phyloP scores from a whole-genome alignment of 164 flowering plant species.

The Warburgia ugandensis region DNA sequence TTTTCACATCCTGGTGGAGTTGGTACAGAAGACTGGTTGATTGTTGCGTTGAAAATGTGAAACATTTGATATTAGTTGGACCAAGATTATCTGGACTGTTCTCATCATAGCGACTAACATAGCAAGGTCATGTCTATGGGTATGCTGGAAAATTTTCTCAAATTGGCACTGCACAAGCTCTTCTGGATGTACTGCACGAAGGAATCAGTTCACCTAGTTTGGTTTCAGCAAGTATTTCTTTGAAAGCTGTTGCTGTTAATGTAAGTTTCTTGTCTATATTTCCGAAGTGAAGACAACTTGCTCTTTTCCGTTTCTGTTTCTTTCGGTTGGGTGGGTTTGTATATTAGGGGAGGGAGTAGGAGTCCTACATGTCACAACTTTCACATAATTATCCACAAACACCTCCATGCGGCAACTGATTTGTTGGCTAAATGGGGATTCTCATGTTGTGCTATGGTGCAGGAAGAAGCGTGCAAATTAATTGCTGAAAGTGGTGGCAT shows the following conservation, averaged over 20 bases:
- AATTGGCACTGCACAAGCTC: constrained; percentile 67
- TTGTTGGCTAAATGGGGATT: too few species aligned
- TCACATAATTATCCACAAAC: neutral
- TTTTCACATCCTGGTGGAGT: too few species aligned
- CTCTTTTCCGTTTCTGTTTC: neutral
- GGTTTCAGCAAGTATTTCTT: constrained; percentile 66
- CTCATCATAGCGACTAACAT: neutral
- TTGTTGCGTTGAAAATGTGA: too few species aligned
- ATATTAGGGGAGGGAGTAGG: too few species aligned
- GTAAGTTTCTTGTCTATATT: constrained; percentile 35
- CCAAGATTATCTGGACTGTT: too few species aligned
- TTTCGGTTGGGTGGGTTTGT: too few species aligned
- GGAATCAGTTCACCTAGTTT: constrained; percentile 57
- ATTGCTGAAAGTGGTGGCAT: constrained; percentile 83
- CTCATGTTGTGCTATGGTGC: constrained; percentile 13
- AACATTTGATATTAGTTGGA: too few species aligned
- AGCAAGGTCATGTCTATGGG: constrained; percentile 65
- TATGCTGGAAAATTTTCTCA: constrained; percentile 91
- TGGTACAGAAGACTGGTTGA: too few species aligned
- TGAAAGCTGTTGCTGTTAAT: constrained; percentile 91
- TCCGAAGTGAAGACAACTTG: neutral
- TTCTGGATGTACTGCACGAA: constrained; percentile 59
- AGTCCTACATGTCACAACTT: too few species aligned
- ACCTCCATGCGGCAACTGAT: neutral
- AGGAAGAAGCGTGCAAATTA: constrained; percentile 94